Conservation (phyloP, 1,284 basidiomycete genomes). For the Cerrena zonata region DNA sequence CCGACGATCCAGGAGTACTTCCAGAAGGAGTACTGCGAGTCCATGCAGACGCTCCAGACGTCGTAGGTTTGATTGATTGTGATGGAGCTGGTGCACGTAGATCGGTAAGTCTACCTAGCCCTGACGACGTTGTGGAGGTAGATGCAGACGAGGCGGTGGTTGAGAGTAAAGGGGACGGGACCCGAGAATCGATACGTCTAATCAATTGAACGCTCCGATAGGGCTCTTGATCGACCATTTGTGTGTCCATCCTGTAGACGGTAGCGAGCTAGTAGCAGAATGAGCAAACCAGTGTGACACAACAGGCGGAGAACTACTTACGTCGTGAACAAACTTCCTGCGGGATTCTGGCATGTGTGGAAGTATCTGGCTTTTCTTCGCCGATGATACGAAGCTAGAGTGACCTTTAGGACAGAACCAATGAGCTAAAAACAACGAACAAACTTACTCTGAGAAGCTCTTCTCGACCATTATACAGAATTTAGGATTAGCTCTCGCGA, state of each 20-base stretch:
- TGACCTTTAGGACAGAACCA: conserved; percentile 5
- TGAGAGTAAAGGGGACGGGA: conserved; percentile 69
- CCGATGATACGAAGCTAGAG: conserved; percentile 60
- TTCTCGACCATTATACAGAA: conserved; percentile 74
- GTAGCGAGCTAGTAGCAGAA: conserved; percentile 50
- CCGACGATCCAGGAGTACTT: conserved; percentile 11
- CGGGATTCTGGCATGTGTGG: conserved; percentile 77
- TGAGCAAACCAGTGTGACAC: too few relatives aligned
- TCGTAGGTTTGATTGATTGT: conserved; percentile 8
- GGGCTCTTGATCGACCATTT: conserved; percentile 83
- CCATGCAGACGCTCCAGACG: conserved; percentile 8
- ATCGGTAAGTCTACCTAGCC: conserved; percentile 55
- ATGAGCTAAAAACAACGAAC: conserved; percentile 1
- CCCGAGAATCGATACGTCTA: conserved; percentile 72
- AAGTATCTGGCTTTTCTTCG: conserved; percentile 67
- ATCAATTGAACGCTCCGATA: conserved; percentile 74
- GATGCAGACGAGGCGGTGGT: conserved; percentile 17
- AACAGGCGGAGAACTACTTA: conserved; percentile 32
- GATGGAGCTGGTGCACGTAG: conserved; percentile 30
- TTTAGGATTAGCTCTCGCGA: conserved; percentile 56
- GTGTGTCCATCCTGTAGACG: conserved; percentile 74
- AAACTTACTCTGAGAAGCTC: conserved; percentile 68
- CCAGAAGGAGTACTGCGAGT: conserved; percentile 16
- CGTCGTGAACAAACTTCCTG: conserved; percentile 74
- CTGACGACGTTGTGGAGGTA: neutral